Evolutionary conservation across 1,284 basidiomycete genomes (phyloP), one percentile per base, ranked within the genome.

Genomic region (Cystobasidiaceae sp.): DNA sequence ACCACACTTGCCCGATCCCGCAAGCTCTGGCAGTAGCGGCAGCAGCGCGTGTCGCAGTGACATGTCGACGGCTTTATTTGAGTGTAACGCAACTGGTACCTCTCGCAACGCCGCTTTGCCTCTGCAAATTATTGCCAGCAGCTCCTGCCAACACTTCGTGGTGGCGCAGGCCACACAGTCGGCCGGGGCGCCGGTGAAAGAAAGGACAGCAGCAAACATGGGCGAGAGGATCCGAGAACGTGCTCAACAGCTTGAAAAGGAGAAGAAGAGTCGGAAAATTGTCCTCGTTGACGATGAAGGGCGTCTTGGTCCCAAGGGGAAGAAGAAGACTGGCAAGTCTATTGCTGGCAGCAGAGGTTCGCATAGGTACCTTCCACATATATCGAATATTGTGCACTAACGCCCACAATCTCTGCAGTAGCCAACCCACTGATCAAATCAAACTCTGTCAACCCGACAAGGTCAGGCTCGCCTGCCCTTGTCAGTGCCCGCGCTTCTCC

Each of bases 141-240:
- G n/a, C n/a, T n/a, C n/a, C n/a, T n/a, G n/a, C n/a, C n/a, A n/a
- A n/a, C n/a, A n/a, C n/a, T n/a, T n/a, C n/a, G n/a, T n/a, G n/a
- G n/a, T n/a, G n/a, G n/a, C n/a, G n/a, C n/a, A n/a, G n/a, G n/a
- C n/a, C n/a, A n/a, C 48, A 37, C 49, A 50, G 27, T 30, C 30
- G 19, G 44, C 17, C 32, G 34, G n/a, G 11, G 37, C 17, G 2
- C 28, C 25, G 17, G 27, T 30, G n/a, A 43, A 57, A 23, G 54
- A 62, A 27, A 62, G 45, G 30, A 64, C 61, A 43, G 52, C 52
- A 17, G 61, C 39, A 11, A 64, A 56, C 43, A 64, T 64, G 61
- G 61, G 46, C 7, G 61, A 64, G 37, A 55, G 61, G 45, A 55
- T 64, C 27, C 50, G 61, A 2, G 61, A 64, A 39, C 32, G 61